phyloP scores from a whole-genome alignment of 1,139 yeast species.

The Wickerhamiella infanticola region DNA sequence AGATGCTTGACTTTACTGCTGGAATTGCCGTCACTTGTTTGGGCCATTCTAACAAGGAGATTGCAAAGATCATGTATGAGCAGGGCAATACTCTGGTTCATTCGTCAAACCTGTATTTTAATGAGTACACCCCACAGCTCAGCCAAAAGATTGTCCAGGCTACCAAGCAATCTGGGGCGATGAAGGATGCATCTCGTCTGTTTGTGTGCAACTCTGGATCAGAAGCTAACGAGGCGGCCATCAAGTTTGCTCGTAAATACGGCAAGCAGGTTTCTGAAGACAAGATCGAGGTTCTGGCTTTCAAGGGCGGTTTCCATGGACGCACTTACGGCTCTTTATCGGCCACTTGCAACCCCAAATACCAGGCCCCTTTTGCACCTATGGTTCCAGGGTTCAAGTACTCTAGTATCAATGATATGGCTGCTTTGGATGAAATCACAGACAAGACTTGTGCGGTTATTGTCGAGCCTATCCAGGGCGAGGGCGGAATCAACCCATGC shows the following conservation, averaged over 20 bases:
- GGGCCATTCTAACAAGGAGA: conserved; percentile 70
- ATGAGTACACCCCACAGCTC: conserved; percentile 69
- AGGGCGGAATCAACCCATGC: conserved; percentile 78
- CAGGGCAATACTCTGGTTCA: conserved; percentile 68
- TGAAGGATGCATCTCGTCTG: conserved; percentile 66
- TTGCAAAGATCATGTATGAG: conserved; percentile 51
- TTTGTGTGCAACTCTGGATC: conserved; percentile 88
- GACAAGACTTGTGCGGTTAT: conserved; percentile 83
- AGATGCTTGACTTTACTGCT: conserved; percentile 80
- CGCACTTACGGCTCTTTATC: conserved; percentile 87
- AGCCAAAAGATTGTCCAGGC: conserved; percentile 53
- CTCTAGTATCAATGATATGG: conserved; percentile 46
- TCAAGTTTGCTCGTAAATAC: conserved; percentile 83
- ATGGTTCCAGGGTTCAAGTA: conserved; percentile 67
- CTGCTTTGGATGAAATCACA: conserved; percentile 45
- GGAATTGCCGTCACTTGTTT: conserved; percentile 95
- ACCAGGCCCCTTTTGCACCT: conserved; percentile 82
- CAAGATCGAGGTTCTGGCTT: conserved; percentile 69
- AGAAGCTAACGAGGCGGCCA: conserved; percentile 95
- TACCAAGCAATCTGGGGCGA: conserved; percentile 60
- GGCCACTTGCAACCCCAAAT: conserved; percentile 83
- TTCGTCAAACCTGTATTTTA: conserved; percentile 72
- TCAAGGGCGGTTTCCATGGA: conserved; percentile 84
- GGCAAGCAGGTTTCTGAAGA: conserved; percentile 36
- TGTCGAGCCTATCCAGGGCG: conserved; percentile 95